A percentile compares a stretch with the other conserved stretches of the same genome.
Evolutionary conservation across 768 basidiomycete species (phyloP).

Genomic region (Fomitopsis serialis): DNA sequence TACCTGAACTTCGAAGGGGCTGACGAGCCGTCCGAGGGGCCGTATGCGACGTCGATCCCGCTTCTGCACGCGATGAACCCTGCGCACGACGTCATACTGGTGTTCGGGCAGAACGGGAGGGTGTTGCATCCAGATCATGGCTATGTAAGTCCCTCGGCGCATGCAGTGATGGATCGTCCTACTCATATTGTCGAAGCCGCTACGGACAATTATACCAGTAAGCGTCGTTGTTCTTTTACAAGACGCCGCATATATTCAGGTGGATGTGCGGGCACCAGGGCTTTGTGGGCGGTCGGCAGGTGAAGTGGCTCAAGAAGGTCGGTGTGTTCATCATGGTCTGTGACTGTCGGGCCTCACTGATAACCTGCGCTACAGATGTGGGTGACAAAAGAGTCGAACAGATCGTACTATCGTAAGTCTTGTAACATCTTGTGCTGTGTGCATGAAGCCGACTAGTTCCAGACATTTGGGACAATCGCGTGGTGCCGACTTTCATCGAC

Average conservation of each 20-base stretch:
- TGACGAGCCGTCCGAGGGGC: constrained; percentile 15
- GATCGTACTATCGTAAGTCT: constrained; percentile 15
- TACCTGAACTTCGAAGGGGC: constrained; percentile 15
- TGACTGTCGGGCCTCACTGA: not conserved
- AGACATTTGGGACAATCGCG: constrained; percentile 19
- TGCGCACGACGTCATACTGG: constrained; percentile 16
- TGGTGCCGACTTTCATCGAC: constrained; percentile 13
- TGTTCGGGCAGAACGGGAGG: constrained; percentile 15
- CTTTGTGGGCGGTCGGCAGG: constrained; percentile 15
- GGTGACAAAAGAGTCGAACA: constrained; percentile 14
- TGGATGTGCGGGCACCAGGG: constrained; percentile 3
- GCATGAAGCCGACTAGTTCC: not conserved
- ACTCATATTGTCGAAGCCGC: no score
- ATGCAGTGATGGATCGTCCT: not conserved
- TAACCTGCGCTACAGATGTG: constrained; percentile 7
- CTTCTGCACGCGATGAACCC: constrained; percentile 16
- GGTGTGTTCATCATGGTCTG: not conserved
- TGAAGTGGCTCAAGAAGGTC: constrained; percentile 17
- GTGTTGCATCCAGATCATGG: constrained; percentile 19
- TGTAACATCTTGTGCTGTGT: not conserved
- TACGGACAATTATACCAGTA: constrained; percentile 15
- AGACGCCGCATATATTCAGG: not conserved
- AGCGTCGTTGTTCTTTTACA: not conserved
- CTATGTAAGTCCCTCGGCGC: constrained; percentile 11
- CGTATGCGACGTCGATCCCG: constrained; percentile 18